Base-by-base conservation (phyloP, 2,329 filamentous ascomycete genomes). In the Purpureocillium lavendulum region DNA sequence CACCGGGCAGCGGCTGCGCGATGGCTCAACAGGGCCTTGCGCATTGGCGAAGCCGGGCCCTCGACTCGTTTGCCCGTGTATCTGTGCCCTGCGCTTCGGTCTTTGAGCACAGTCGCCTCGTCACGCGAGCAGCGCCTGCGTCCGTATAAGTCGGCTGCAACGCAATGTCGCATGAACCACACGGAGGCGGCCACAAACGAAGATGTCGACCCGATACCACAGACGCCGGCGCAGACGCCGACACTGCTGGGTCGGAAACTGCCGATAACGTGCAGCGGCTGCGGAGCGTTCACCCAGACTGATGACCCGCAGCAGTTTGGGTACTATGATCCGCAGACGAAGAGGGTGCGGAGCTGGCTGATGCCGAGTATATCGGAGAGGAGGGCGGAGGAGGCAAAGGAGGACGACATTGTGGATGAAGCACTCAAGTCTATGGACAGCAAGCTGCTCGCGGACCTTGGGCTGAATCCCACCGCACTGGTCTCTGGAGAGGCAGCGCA, bases 271-370 rank as follows among this genome's bases (percentile, higher is more conserved):
- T 84, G 80, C 49, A 67, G 69, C 11, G 80, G 80, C 29, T 84
- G 80, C 53, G 80, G 80, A 33, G 79, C 80, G 12, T 67, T 81
- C 48, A 67, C 76, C 34, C 80, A 84, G 55, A 77, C 69, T 1
- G 54, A 56, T 0, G 57, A 72, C 14, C 57, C 71, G 1, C 56
- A 69, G 21, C 61, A 71, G 43, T 63, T 80, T 6, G 76, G 76
- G 4, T 81, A 73, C 56, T 83, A 70, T 52, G 65, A 73, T 42
- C 40, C 72, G 21, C 56, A 55, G 29, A 70, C 73, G 45, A 77
- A 66, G 48, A 63, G 67, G 2, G 69, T 80, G 4, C 65, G 57
- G 46, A 62, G 59, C 28, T 81, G 71, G 52, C 44, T 63, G n/a
- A 44, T 56, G 7, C 49, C 54, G 2, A 42, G 42, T 21, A 40